Evolutionary conservation across 1,139 yeast genomes (phyloP).

Genomic region (Torulaspora pretoriensis): DNA sequence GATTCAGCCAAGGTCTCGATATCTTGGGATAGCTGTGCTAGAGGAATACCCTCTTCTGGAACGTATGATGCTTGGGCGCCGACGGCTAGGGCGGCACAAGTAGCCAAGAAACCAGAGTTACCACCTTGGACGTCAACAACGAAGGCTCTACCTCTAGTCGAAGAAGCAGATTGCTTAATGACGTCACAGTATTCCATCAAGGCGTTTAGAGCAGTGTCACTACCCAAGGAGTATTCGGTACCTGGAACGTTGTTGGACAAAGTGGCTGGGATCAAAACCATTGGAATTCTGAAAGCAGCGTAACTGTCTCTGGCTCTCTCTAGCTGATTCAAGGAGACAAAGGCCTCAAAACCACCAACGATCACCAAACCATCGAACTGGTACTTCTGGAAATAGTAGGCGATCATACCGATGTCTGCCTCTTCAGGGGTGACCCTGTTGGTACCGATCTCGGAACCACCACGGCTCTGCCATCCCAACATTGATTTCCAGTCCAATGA

Average conservation of each 20-base stretch:
- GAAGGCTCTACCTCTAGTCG: constrained; percentile 90
- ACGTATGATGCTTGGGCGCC: constrained; percentile 93
- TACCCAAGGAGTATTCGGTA: constrained; percentile 87
- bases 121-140: constrained; percentile 99
- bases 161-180: constrained; percentile 90
- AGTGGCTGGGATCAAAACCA: constrained; percentile 91
- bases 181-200: constrained; percentile 91
- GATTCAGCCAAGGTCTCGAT: constrained; percentile 64
- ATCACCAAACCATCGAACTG: constrained; percentile 79
- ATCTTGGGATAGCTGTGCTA: constrained; percentile 72
- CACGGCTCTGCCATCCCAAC: constrained; percentile 83
- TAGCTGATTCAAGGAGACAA: constrained; percentile 74
- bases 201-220: constrained; percentile 90
- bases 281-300: constrained; percentile 90
- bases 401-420: constrained; percentile 79
- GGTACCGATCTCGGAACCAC: constrained; percentile 96
- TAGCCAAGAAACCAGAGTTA: constrained; percentile 87
- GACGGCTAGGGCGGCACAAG: constrained; percentile 80
- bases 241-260: constrained; percentile 98
- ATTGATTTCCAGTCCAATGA: constrained; percentile 81
- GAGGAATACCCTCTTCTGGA: constrained; percentile 80
- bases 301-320: constrained; percentile 66
- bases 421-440: constrained; percentile 79
- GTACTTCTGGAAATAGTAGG: constrained; percentile 83
- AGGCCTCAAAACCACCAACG: constrained; percentile 96